A percentile compares a stretch with the other conserved stretches of the same genome.
Evolutionary conservation across 2,329 filamentous ascomycete genomes (phyloP).

Genomic region (Talaromyces sp.): DNA sequence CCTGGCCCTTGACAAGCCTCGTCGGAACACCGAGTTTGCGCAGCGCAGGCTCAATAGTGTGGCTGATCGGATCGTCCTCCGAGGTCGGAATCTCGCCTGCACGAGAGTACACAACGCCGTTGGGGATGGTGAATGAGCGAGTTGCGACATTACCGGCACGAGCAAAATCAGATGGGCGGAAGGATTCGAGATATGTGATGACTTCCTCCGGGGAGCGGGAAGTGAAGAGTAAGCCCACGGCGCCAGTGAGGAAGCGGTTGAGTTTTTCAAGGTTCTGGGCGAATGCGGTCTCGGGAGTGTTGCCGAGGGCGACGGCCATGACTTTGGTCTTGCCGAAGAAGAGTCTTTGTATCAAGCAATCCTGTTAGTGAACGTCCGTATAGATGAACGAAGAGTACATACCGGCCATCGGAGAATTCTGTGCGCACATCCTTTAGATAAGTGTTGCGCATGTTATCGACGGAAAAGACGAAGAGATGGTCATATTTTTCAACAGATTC

Average conservation of each 20-base stretch:
- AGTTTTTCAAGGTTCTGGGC: conserved; percentile 73
- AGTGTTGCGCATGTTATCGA: conserved; percentile 98
- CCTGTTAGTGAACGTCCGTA: neutral
- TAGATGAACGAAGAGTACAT: conserved; percentile 23
- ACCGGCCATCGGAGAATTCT: conserved; percentile 82
- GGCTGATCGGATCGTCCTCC: conserved; percentile 80
- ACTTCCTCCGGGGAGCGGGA: conserved; percentile 68
- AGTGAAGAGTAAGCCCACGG: conserved; percentile 87
- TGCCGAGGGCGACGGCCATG: conserved; percentile 91
- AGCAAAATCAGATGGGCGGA: conserved; percentile 80
- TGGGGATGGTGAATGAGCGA: conserved; percentile 74
- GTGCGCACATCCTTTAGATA: conserved; percentile 87
- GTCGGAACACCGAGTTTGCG: conserved; percentile 87
- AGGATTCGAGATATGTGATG: conserved; percentile 67
- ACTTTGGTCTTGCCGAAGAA: conserved; percentile 99
- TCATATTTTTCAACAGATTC: conserved; percentile 80
- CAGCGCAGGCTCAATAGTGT: conserved; percentile 86
- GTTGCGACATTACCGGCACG: conserved; percentile 75
- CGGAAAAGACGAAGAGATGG: conserved; percentile 86
- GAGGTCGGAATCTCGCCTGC: conserved; percentile 76
- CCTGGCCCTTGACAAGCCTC: conserved; percentile 80
- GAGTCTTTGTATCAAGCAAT: conserved; percentile 54
- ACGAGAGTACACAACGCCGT: conserved; percentile 73
- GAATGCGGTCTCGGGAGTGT: conserved; percentile 71
- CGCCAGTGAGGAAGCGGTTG: conserved; percentile 67